Percentiles rank a stretch among this genome's conserved stretches.
These are phyloP conservation scores for Huntiella decipiens DNA, from an alignment of 2,329 filamentous ascomycete genomes.

Conservation along the genomic window DNA sequence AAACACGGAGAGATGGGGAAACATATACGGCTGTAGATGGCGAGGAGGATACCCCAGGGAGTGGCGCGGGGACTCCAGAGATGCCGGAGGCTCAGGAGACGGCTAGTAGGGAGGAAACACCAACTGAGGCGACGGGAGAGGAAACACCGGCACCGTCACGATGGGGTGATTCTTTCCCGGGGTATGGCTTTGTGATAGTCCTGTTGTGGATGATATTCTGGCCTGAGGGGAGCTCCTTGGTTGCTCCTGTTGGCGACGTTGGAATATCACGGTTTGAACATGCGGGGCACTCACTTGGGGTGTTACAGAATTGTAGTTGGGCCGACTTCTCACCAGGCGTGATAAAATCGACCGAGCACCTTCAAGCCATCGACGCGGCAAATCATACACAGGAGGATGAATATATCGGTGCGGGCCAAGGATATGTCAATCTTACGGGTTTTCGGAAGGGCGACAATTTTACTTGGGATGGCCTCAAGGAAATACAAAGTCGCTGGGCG, in stretches of 20 bases:
- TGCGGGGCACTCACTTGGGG: conserved; percentile 31
- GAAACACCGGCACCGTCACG: background rate
- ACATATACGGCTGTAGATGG: background rate
- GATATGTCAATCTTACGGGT: conserved; percentile 55
- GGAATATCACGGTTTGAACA: conserved; percentile 24
- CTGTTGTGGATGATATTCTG: conserved; percentile 10
- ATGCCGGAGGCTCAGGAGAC: background rate
- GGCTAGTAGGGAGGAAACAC: background rate
- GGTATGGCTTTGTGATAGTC: conserved; percentile 5
- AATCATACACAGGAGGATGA: conserved; percentile 6
- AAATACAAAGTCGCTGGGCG: conserved; percentile 25
- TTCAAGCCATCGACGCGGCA: background rate
- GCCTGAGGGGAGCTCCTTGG: conserved; percentile 17
- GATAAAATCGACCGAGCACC: background rate
- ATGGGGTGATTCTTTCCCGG: conserved; percentile 6
- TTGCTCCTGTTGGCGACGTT: conserved; percentile 15
- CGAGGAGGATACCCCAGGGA: background rate
- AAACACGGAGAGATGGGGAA: no score
- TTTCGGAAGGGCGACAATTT: conserved; percentile 56
- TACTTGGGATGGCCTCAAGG: conserved; percentile 54
- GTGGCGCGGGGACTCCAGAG: background rate
- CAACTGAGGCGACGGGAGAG: background rate
- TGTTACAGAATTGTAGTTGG: conserved; percentile 38
- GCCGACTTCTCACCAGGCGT: conserved; percentile 35
- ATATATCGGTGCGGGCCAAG: conserved; percentile 13